Evolutionary conservation across 352 stramenopile species (phyloP).

Genomic region (Saprolegnia diclina): DNA sequence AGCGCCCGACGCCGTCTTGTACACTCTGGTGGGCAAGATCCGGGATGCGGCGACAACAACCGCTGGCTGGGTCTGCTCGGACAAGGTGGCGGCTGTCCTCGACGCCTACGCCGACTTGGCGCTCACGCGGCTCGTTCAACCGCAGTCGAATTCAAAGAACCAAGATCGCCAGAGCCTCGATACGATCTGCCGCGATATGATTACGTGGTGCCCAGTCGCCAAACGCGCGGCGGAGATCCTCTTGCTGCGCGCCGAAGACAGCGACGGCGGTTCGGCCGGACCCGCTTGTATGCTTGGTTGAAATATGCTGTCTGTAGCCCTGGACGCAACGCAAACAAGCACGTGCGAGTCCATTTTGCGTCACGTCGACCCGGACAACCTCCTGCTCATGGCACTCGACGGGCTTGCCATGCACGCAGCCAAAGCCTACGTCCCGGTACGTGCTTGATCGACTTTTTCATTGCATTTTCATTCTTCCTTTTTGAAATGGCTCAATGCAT

Average conservation of each 20-base stretch:
- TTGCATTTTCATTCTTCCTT: neutral
- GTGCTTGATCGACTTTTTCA: neutral
- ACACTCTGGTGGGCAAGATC: conserved; percentile 45
- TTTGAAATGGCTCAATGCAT: neutral
- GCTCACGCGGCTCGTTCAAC: conserved; percentile 37
- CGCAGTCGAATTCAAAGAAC: conserved; percentile 30
- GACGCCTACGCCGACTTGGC: conserved; percentile 68
- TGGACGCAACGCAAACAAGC: neutral
- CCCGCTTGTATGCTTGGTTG: neutral
- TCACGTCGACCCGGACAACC: neutral
- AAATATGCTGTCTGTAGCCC: conserved; percentile 9
- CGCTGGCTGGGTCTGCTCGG: conserved; percentile 45
- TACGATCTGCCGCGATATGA: conserved; percentile 37
- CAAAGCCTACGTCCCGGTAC: conserved; percentile 23
- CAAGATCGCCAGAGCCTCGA: conserved; percentile 40
- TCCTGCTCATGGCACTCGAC: conserved; percentile 1
- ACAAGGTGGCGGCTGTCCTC: conserved; percentile 50
- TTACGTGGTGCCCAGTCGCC: conserved; percentile 50
- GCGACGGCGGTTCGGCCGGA: conserved; percentile 49
- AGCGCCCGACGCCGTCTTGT: conserved; percentile 12
- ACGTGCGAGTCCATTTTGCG: conserved; percentile 17
- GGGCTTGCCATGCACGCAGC: conserved; percentile 7
- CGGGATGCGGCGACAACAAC: conserved; percentile 28
- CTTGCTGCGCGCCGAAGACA: conserved; percentile 65
- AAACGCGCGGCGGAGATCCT: conserved; percentile 63